These are phyloP conservation scores for Penicillium sclerotiorum DNA, from an alignment of 2,329 filamentous ascomycete genomes.

Conservation along the genomic window DNA sequence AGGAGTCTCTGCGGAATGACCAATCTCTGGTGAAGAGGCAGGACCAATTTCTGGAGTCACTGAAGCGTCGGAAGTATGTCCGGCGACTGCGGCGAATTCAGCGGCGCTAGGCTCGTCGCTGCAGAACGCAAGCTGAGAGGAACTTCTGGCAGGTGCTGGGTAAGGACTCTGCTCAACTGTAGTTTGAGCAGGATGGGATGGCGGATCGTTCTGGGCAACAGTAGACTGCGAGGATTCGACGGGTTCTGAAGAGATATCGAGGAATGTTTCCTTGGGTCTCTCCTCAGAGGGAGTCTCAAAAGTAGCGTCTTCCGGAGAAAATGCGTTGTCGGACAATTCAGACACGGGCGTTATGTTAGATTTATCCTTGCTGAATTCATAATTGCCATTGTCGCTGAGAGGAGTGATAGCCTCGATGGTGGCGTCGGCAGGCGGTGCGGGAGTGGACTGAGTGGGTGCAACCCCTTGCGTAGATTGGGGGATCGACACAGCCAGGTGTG, in stretches of 20 bases:
- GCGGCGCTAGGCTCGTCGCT: background rate
- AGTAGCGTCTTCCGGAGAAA: slow-evolving; percentile 1
- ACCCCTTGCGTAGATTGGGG: slow-evolving; percentile 31
- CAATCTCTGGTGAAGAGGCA: background rate
- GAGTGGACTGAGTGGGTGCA: slow-evolving; percentile 11
- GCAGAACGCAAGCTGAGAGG: background rate
- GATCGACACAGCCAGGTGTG: slow-evolving; percentile 21
- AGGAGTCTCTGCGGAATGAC: slow-evolving; percentile 14
- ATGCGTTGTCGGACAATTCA: background rate
- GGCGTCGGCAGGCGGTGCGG: slow-evolving; percentile 16
- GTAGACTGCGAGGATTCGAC: no score
- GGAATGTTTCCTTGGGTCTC: background rate
- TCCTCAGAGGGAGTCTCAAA: background rate
- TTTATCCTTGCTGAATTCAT: slow-evolving; percentile 12
- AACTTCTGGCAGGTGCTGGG: background rate
- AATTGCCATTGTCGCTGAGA: slow-evolving; percentile 14
- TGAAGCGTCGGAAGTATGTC: background rate
- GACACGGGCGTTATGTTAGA: slow-evolving; percentile 15
- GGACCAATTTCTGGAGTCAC: slow-evolving; percentile 1
- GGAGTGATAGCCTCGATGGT: slow-evolving; percentile 26
- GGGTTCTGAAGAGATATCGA: background rate
- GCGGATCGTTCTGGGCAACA: no score
- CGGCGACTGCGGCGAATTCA: slow-evolving; percentile 1
- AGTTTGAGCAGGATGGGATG: no score
- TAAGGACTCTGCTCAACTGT: background rate